Percentiles rank a stretch among this genome's conserved stretches.
Conservation (phyloP, 768 basidiomycete genomes). For the Lentinula sp. region DNA sequence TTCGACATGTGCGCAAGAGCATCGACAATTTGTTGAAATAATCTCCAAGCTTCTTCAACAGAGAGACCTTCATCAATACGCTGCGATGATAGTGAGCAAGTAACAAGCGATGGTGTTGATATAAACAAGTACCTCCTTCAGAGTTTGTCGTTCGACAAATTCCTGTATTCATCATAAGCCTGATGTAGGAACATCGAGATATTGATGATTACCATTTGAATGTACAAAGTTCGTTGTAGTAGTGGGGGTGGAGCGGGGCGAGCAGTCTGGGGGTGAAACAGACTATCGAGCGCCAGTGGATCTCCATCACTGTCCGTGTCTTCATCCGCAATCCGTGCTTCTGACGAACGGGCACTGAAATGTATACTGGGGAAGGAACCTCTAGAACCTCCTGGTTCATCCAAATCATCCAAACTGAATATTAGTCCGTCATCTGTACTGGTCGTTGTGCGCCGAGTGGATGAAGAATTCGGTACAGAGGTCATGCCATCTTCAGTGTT, state of each 20-base stretch:
- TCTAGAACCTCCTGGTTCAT: constrained; percentile 43
- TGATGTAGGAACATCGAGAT: too few relatives aligned
- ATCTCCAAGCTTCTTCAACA: constrained; percentile 83
- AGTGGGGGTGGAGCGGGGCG: constrained; percentile 16
- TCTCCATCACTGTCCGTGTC: constrained; percentile 38
- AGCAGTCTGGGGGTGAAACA: neutral
- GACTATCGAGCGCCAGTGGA: constrained; percentile 5
- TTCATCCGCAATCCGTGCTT: constrained; percentile 29
- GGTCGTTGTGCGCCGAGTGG: neutral
- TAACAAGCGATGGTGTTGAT: neutral
- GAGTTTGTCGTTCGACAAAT: constrained; percentile 86
- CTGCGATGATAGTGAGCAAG: constrained; percentile 22
- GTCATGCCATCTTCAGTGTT: constrained; percentile 42
- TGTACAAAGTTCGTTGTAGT: constrained; percentile 69
- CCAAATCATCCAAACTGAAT: constrained; percentile 57
- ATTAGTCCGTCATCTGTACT: constrained; percentile 43
- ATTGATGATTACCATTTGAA: constrained; percentile 71
- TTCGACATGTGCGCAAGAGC: constrained; percentile 87
- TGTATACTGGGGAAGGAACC: constrained; percentile 80
- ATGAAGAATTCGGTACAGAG: constrained; percentile 42
- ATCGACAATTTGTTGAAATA: constrained; percentile 87
- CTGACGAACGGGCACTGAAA: constrained; percentile 47
- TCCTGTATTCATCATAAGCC: constrained; percentile 41
- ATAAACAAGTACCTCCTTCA: constrained; percentile 58
- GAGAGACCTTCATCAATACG: constrained; percentile 74